phyloP scores from a whole-genome alignment of 73 alveolate species.

The Paramecium bursaria region DNA sequence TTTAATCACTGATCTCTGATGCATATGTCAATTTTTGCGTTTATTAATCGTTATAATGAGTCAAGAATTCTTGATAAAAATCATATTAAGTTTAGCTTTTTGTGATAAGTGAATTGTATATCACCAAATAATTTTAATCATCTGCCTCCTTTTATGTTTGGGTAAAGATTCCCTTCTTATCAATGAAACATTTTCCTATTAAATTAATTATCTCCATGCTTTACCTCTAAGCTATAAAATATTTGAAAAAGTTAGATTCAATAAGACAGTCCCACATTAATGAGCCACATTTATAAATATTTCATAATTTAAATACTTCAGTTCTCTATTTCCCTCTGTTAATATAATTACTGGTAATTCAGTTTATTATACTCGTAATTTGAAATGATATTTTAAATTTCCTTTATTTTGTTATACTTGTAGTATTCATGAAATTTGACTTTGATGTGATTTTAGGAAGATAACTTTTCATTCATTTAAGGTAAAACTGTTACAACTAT shows the following conservation, averaged over 20 bases:
- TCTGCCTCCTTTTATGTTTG: too few relatives aligned
- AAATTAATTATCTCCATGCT: too few relatives aligned
- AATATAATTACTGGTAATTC: not conserved
- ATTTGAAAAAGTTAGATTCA: too few relatives aligned
- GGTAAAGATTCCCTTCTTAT: too few relatives aligned
- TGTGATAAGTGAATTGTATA: not conserved
- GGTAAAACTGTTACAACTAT: constrained; percentile 34
- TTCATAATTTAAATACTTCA: too few relatives aligned
- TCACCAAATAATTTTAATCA: not conserved
- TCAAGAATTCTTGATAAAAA: constrained; percentile 9
- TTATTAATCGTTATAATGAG: not conserved
- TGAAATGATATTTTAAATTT: too few relatives aligned
- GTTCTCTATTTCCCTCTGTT: too few relatives aligned
- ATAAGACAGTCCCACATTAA: too few relatives aligned
- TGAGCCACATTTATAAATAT: too few relatives aligned
- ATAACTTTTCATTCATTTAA: not conserved
- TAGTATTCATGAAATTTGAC: not conserved
- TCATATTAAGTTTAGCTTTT: constrained; percentile 23
- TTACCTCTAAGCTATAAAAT: too few relatives aligned
- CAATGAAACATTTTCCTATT: too few relatives aligned
- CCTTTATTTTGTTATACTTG: not conserved
- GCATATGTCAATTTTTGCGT: constrained; percentile 14
- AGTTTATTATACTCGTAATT: not conserved
- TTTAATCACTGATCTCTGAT: constrained; percentile 25
- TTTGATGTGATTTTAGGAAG: not conserved